These are phyloP conservation scores for Juncus effusus DNA, from an alignment of 176 grass and related monocot genomes.

Conservation along the genomic window DNA sequence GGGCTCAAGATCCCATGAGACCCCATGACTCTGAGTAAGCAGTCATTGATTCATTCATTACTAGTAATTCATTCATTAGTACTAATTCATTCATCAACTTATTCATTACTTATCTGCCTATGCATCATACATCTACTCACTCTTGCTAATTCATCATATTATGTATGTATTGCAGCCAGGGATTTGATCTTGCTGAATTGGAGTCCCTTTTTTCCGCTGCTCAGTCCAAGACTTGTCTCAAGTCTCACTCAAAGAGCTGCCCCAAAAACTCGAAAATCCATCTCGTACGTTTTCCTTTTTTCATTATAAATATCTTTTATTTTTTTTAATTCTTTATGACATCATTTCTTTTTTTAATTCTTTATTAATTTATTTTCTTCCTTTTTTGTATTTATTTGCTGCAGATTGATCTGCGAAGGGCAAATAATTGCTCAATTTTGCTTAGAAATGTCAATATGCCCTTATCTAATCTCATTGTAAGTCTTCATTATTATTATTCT, in stretches of 20 bases:
- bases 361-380: too few species aligned
- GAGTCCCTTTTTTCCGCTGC: slow-evolving; percentile 91
- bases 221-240: slow-evolving; percentile 51
- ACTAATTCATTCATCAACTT: too few species aligned
- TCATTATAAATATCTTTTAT: too few species aligned
- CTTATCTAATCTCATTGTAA: slow-evolving; percentile 81
- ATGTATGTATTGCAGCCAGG: slow-evolving; percentile 48
- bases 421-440: slow-evolving; percentile 99
- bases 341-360: too few species aligned
- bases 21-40: slow-evolving; percentile 47
- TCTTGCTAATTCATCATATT: neutral
- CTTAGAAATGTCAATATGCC: slow-evolving; percentile 99
- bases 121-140: too few species aligned
- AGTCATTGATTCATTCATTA: neutral
- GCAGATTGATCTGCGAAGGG: slow-evolving; percentile 92
- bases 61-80: too few species aligned
- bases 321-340: too few species aligned
- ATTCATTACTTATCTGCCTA: too few species aligned
- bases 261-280: slow-evolving; percentile 88
- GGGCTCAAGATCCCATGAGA: slow-evolving; percentile 60
- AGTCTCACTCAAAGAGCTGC: slow-evolving; percentile 52
- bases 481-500: neutral
- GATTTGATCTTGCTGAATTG: slow-evolving; percentile 91
- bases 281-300: slow-evolving; percentile 44
- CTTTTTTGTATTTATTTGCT: slow-evolving; percentile 8